Evolutionary conservation across 1,284 basidiomycete genomes (phyloP).

Genomic region (Ganoderma leucocontextum): DNA sequence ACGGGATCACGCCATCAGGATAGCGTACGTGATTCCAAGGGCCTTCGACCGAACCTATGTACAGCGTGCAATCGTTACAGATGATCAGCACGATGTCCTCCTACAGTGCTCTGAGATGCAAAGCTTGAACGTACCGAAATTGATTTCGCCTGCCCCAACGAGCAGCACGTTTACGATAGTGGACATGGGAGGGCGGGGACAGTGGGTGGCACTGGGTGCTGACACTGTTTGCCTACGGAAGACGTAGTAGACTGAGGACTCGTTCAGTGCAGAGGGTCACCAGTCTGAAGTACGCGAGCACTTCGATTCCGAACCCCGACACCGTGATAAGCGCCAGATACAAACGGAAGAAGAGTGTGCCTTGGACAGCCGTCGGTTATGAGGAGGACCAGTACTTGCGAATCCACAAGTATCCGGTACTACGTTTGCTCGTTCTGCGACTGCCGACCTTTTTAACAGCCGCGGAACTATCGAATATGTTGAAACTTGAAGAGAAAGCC

Average conservation of each 20-base stretch:
- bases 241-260: neutral
- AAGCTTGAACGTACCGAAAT: constrained; percentile 48
- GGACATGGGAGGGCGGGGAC: constrained; percentile 4
- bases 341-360: too few relatives aligned
- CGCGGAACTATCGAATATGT: too few relatives aligned
- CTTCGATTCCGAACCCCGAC: neutral
- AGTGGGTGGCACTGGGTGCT: neutral
- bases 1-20: neutral
- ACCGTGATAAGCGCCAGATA: constrained; percentile 2
- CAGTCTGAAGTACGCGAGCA: neutral
- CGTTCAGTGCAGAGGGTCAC: neutral
- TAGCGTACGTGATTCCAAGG: constrained; percentile 53
- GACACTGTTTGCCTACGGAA: neutral
- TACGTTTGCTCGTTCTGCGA: neutral
- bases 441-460: neutral
- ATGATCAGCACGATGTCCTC: neutral
- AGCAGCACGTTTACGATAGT: constrained; percentile 52
- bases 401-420: too few relatives aligned
- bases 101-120: neutral
- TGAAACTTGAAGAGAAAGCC: too few relatives aligned
- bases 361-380: too few relatives aligned
- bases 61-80: neutral
- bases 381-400: too few relatives aligned
- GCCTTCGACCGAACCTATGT: constrained; percentile 47
- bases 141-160: constrained; percentile 61